These are phyloP conservation scores for Akanthomyces lecanii DNA, from an alignment of 2,329 filamentous ascomycete genomes.

Conservation along the genomic window DNA sequence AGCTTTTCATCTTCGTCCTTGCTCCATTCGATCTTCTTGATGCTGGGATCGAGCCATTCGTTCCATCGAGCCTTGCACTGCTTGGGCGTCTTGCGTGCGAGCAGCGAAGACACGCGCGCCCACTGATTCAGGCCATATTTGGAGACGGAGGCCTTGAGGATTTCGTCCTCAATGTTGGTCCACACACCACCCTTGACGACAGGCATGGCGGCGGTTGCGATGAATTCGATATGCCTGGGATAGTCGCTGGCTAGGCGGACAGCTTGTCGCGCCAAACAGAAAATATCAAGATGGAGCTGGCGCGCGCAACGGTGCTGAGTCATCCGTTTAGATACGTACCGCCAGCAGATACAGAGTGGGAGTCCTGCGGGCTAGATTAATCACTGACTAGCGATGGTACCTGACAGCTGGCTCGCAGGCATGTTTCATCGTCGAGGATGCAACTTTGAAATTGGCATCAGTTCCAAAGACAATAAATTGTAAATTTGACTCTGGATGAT, in stretches of 20 bases:
- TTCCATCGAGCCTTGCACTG: slow-evolving; percentile 99
- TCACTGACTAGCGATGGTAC: not conserved
- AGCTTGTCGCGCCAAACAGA: slow-evolving; percentile 7
- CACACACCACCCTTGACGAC: slow-evolving; percentile 72
- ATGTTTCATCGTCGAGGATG: not conserved
- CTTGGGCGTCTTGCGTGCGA: slow-evolving; percentile 96
- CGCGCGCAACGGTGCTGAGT: slow-evolving; percentile 6
- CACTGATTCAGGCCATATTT: slow-evolving; percentile 97
- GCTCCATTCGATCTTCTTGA: slow-evolving; percentile 98
- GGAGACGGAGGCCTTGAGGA: slow-evolving; percentile 90
- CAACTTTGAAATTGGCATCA: not conserved
- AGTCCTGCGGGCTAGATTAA: too few relatives aligned
- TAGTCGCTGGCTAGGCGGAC: not conserved
- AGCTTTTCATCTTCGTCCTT: slow-evolving; percentile 98
- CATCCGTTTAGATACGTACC: slow-evolving; percentile 6
- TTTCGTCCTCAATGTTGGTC: slow-evolving; percentile 85
- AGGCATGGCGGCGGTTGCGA: slow-evolving; percentile 49
- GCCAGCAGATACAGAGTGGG: not conserved
- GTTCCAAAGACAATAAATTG: not conserved
- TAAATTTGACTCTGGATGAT: not conserved
- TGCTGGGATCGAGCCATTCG: slow-evolving; percentile 96
- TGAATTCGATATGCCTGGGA: slow-evolving; percentile 8
- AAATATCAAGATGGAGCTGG: slow-evolving; percentile 15
- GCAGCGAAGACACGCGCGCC: slow-evolving; percentile 94
- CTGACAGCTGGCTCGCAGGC: not conserved